A percentile compares a stretch with the other conserved stretches of the same genome.
These are phyloP conservation scores for Aleurites moluccanus DNA, from an alignment of 441 rosid species.

Conservation along the genomic window DNA sequence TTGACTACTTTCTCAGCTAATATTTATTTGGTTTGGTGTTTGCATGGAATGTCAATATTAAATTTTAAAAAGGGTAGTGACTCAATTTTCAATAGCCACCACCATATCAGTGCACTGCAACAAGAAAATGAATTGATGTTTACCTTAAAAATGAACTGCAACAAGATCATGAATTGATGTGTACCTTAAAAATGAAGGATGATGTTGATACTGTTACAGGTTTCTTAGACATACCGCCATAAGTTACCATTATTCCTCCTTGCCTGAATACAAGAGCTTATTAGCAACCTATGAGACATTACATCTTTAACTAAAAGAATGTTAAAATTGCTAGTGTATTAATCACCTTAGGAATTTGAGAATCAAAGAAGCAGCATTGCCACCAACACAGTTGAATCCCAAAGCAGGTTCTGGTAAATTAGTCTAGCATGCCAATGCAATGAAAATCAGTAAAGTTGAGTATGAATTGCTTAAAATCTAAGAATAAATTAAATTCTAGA, in stretches of 20 bases:
- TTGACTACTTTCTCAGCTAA: not conserved
- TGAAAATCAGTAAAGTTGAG: constrained; percentile 9
- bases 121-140: not conserved
- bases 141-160: too few species aligned
- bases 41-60: constrained; percentile 7
- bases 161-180: not conserved
- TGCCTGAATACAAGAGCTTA: constrained; percentile 38
- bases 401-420: constrained; percentile 64
- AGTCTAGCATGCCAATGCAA: constrained; percentile 40
- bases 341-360: constrained; percentile 78
- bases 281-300: constrained; percentile 17
- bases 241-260: constrained; percentile 89
- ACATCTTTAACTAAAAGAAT: constrained; percentile 10
- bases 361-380: constrained; percentile 75
- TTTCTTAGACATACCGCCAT: constrained; percentile 93
- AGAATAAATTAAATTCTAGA: not conserved
- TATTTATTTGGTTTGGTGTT: not conserved
- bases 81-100: not conserved
- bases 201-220: constrained; percentile 79
- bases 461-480: constrained; percentile 16
- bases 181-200: constrained; percentile 80
- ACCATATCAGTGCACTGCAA: not conserved
- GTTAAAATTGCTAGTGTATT: constrained; percentile 3
- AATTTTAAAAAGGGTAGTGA: not conserved
- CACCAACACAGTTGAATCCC: constrained; percentile 92